Evolutionary conservation across 805 yeast species (phyloP).

Genomic region (Candida incommunis): DNA sequence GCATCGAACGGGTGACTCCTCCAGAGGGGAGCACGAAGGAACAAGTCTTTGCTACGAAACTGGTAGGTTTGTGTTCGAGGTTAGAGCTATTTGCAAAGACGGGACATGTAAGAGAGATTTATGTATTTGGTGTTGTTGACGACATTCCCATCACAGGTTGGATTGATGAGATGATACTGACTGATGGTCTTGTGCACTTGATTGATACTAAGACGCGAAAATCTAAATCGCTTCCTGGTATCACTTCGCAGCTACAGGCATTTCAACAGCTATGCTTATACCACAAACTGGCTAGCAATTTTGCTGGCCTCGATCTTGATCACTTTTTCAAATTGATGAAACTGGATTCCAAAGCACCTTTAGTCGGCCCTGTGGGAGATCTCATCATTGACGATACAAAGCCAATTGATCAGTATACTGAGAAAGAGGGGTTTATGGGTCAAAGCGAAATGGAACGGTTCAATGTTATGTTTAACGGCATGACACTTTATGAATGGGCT

Average conservation of each 20-base stretch:
- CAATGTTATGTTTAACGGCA: background rate
- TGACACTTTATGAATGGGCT: background rate
- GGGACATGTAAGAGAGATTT: constrained; percentile 14
- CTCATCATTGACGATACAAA: too few relatives aligned
- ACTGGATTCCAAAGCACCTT: constrained; percentile 4
- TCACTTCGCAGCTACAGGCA: constrained; percentile 15
- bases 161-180: constrained; percentile 13
- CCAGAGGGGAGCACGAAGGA: constrained; percentile 1
- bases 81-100: constrained; percentile 3
- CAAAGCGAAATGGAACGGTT: background rate
- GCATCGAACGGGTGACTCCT: background rate
- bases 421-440: too few relatives aligned
- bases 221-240: constrained; percentile 6
- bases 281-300: constrained; percentile 10
- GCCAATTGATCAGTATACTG: too few relatives aligned
- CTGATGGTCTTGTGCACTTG: constrained; percentile 8
- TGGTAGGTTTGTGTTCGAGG: constrained; percentile 7
- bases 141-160: constrained; percentile 14
- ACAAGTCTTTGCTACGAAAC: constrained; percentile 8
- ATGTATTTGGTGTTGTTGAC: constrained; percentile 14
- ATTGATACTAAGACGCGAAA: constrained; percentile 19
- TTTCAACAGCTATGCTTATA: constrained; percentile 21
- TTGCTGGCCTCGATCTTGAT: constrained; percentile 2
- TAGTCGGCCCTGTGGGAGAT: too few relatives aligned
- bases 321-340: constrained; percentile 3